Evolutionary conservation across 2,329 filamentous ascomycete species (phyloP).

Genomic region (Penicillium sp.): DNA sequence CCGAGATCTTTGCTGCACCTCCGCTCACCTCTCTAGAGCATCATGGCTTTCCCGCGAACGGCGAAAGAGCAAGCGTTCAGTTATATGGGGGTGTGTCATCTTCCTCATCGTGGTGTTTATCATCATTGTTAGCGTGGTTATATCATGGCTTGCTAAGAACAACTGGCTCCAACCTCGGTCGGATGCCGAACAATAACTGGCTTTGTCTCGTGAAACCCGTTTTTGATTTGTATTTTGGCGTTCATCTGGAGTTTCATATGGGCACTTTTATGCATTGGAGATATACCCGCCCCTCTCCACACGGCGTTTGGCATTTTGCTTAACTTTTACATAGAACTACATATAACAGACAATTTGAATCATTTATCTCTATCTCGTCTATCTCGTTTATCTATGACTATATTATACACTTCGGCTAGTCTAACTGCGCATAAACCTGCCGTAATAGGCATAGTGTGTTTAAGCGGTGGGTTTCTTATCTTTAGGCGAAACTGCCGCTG

Average conservation of each 20-base stretch:
- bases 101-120: constrained; percentile 34
- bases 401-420: background rate
- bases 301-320: constrained; percentile 1
- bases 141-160: constrained; percentile 43
- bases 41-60: constrained; percentile 55
- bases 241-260: background rate
- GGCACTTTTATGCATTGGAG: background rate
- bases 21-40: constrained; percentile 41
- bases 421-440: background rate
- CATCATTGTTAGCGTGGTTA: constrained; percentile 45
- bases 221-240: background rate
- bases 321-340: background rate
- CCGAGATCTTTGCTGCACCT: constrained; percentile 18
- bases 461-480: background rate
- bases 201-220: no score
- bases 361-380: background rate
- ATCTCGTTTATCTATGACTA: background rate
- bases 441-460: background rate
- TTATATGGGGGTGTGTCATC: constrained; percentile 43
- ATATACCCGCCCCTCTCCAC: constrained; percentile 8
- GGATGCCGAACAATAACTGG: background rate
- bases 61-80: constrained; percentile 49
- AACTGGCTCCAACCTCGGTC: constrained; percentile 27
- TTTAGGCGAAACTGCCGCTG: background rate
- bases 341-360: background rate